Percentiles rank a stretch among this genome's conserved stretches.
Evolutionary conservation across 495 filamentous ascomycete species (phyloP).

Genomic region (Neurospora sp.): DNA sequence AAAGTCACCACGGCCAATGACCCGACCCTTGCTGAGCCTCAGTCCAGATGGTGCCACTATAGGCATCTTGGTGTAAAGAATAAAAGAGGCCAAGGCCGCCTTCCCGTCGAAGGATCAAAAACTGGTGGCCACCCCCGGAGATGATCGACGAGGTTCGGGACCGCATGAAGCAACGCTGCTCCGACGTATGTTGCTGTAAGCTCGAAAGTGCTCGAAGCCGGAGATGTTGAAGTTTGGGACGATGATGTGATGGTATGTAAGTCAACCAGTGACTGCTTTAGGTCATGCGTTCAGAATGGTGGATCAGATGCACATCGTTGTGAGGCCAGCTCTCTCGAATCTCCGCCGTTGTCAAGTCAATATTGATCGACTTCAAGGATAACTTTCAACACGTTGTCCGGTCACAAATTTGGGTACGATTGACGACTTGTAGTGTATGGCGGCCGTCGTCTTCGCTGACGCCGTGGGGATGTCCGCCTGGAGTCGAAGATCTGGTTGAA

Average conservation of each 20-base stretch:
- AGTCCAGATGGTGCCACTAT: neutral
- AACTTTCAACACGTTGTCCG: neutral
- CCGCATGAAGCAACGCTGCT: neutral
- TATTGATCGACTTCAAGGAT: neutral
- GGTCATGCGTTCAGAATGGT: neutral
- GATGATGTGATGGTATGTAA: neutral
- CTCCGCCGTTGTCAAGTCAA: neutral
- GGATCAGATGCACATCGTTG: neutral
- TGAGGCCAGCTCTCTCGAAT: neutral
- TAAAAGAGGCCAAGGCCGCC: neutral
- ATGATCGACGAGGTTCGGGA: neutral
- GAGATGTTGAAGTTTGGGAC: neutral
- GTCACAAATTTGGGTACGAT: neutral
- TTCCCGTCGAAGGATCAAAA: neutral
- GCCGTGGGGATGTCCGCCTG: neutral
- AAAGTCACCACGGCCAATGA: neutral
- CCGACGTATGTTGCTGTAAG: neutral
- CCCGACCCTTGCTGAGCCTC: neutral
- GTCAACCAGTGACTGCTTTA: neutral
- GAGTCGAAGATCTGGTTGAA: neutral
- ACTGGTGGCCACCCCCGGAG: neutral
- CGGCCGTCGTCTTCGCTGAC: neutral
- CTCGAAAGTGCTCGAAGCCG: neutral
- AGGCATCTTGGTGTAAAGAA: neutral
- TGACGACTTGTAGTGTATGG: neutral